phyloP scores from a whole-genome alignment of 768 basidiomycete genomes.

The Leccinum sublutescens region DNA sequence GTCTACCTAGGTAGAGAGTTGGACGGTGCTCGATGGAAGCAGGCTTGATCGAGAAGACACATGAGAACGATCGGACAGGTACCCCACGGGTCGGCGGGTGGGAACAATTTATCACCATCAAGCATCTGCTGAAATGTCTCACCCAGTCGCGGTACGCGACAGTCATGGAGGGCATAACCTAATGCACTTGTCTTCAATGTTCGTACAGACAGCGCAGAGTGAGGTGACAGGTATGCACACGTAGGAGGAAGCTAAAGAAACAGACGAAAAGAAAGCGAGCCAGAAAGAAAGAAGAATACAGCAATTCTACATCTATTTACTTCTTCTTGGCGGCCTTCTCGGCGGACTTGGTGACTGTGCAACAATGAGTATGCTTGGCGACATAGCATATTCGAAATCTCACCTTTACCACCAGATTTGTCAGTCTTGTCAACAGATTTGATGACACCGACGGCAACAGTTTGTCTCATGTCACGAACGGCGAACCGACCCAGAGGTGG shows the following conservation, averaged over 20 bases:
- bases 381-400: conserved; percentile 21
- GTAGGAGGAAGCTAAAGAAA: conserved; percentile 27
- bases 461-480: conserved; percentile 99
- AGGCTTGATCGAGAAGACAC: neutral
- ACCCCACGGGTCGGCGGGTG: too few relatives aligned
- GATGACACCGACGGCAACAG: conserved; percentile 98
- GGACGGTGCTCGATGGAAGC: neutral
- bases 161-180: conserved; percentile 17
- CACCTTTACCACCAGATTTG: conserved; percentile 83
- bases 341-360: conserved; percentile 85
- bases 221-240: conserved; percentile 36
- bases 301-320: conserved; percentile 84
- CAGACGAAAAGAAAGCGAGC: conserved; percentile 42
- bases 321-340: conserved; percentile 97
- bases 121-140: too few relatives aligned
- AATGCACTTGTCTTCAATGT: conserved; percentile 38
- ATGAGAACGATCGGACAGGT: neutral
- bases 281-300: conserved; percentile 57
- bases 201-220: conserved; percentile 47
- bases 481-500: conserved; percentile 99
- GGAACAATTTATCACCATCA: too few relatives aligned
- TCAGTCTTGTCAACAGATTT: conserved; percentile 97
- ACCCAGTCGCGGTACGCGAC: neutral
- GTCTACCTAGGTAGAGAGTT: neutral
- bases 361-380: conserved; percentile 13